Evolutionary conservation across 768 basidiomycete genomes (phyloP), one percentile per base, ranked within the genome.

Genomic region (Solioccasus polychromus): DNA sequence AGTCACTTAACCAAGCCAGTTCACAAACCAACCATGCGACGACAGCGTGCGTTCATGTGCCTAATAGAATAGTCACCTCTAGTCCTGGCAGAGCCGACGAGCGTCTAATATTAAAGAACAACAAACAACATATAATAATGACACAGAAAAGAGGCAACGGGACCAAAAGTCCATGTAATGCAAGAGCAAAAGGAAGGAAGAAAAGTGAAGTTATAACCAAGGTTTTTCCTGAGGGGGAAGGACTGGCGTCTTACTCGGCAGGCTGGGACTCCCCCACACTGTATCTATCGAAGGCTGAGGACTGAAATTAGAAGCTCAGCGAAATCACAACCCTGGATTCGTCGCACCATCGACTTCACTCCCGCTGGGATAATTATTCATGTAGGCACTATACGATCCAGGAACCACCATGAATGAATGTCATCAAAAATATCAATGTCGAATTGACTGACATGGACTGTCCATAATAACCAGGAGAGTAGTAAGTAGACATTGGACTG

Each of bases 1-100:
- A 14, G 18, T 45, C 29, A 23, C 35, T 57, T 42, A 52, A 39
- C 43, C 46, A 50, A 34, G 30, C 23, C 15, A 39, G 39, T 25
- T 29, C 23, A 9, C 26, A 18, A 32, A 39, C 25, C 25, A 45
- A 47, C 50, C 54, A 57, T 47, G 53, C 51, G 44, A 58, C 29
- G 39, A 22, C 44, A 44, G 42, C 50, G 46, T 62, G 60, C 46
- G 44, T 44, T 49, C 52, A 55, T 55, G 53, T 59, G 45, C 49
- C 55, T 51, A 24, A 42, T 30, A 19, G 44, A 28, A 19, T 20
- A 28, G 9, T 35, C 36, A 40, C 31, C 10, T 28, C 26, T 38
- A 52, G 12, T 22, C 35, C n/a, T 37, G 23, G 28, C 28, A 49
- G 32, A 39, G 42, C 23, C 15, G n/a, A 26, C 19, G 24, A 42